These are phyloP conservation scores for Trichaptum fuscoviolaceum DNA, from an alignment of 768 basidiomycete species.

Conservation along the genomic window DNA sequence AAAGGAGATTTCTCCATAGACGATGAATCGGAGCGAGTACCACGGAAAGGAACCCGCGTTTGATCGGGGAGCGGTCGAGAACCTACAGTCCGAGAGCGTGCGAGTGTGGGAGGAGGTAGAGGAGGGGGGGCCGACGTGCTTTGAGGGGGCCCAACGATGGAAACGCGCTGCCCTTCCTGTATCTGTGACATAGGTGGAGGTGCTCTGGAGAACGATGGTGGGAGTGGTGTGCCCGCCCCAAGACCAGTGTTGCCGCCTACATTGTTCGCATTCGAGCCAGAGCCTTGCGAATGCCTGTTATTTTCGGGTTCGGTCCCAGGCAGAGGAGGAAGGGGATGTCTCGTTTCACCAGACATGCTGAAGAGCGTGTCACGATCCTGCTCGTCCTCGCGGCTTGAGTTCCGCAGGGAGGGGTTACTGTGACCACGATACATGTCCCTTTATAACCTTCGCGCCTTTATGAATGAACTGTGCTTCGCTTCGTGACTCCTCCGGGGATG, in stretches of 20 bases:
- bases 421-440: background rate
- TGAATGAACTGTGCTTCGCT: background rate
- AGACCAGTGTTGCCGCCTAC: background rate
- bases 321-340: background rate
- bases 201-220: background rate
- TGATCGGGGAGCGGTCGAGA: background rate
- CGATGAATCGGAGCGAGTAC: background rate
- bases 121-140: background rate
- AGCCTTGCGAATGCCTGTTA: background rate
- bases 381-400: background rate
- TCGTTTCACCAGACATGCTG: background rate
- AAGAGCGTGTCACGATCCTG: background rate
- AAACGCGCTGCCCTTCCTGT: background rate
- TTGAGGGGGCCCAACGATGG: background rate
- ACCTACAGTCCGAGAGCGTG: background rate
- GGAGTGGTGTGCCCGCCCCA: background rate
- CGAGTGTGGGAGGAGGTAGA: background rate
- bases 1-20: background rate
- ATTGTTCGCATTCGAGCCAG: background rate
- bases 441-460: background rate
- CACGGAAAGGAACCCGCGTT: background rate
- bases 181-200: background rate
- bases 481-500: background rate
- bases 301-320: background rate
- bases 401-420: background rate